Percentiles rank a stretch among this genome's conserved stretches.
Evolutionary conservation across 352 stramenopile genomes (phyloP).

Genomic region (Phytophthora capsici): DNA sequence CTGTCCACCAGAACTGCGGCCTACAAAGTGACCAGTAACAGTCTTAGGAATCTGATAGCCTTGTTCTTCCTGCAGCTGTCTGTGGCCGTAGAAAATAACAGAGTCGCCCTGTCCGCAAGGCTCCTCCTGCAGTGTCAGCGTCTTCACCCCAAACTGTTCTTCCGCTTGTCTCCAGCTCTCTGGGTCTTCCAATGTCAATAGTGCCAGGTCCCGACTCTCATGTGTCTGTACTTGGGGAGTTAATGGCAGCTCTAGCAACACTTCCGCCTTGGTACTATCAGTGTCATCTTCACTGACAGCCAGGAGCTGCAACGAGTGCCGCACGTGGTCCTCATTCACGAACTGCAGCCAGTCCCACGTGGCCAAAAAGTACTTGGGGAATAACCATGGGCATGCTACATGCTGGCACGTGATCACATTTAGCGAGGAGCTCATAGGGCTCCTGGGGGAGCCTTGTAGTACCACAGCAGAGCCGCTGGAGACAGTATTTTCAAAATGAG

Average conservation of each 20-base stretch:
- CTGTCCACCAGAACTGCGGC: slow-evolving; percentile 59
- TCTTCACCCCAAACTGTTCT: slow-evolving; percentile 39
- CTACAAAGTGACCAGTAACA: slow-evolving; percentile 67
- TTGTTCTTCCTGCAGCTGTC: slow-evolving; percentile 22
- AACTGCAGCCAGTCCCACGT: slow-evolving; percentile 88
- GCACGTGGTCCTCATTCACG: slow-evolving; percentile 77
- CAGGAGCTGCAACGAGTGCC: slow-evolving; percentile 73
- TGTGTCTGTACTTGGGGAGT: slow-evolving; percentile 59
- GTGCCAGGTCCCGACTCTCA: slow-evolving; percentile 59
- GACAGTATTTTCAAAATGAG: slow-evolving; percentile 1
- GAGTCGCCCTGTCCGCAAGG: slow-evolving; percentile 41
- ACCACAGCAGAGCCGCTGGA: slow-evolving; percentile 73
- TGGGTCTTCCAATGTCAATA: slow-evolving; percentile 56
- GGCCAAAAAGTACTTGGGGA: slow-evolving; percentile 75
- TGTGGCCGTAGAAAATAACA: slow-evolving; percentile 63
- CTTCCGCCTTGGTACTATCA: slow-evolving; percentile 25
- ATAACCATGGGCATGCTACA: slow-evolving; percentile 83
- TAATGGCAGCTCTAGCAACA: slow-evolving; percentile 69
- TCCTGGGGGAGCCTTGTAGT: background rate
- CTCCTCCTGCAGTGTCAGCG: slow-evolving; percentile 39
- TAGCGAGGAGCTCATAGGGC: slow-evolving; percentile 15
- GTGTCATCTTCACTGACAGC: slow-evolving; percentile 26
- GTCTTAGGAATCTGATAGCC: slow-evolving; percentile 45
- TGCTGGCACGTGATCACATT: slow-evolving; percentile 80
- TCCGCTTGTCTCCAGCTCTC: slow-evolving; percentile 31